Evolutionary conservation across 257 asterid genomes (phyloP).

Genomic region (Solanum virginianum): DNA sequence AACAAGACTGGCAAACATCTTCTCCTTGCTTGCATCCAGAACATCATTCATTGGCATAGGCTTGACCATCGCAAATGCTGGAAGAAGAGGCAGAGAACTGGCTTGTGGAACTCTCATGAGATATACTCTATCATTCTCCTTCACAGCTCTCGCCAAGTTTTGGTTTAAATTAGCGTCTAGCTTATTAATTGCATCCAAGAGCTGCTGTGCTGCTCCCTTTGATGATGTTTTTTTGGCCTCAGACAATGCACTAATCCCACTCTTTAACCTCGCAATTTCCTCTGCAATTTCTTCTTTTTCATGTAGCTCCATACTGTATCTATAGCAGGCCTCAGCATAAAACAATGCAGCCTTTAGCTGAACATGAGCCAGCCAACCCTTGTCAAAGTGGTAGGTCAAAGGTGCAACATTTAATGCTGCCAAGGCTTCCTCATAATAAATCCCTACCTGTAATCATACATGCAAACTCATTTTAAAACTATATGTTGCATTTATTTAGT

Average conservation of each 20-base stretch:
- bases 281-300: constrained; percentile 95
- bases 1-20: constrained; percentile 89
- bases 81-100: constrained; percentile 71
- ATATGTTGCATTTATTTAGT: not conserved
- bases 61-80: constrained; percentile 86
- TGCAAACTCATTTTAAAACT: not conserved
- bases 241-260: constrained; percentile 56
- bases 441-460: constrained; percentile 47
- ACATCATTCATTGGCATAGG: constrained; percentile 85
- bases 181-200: constrained; percentile 64
- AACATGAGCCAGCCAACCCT: constrained; percentile 81
- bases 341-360: constrained; percentile 90
- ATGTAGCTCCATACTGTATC: constrained; percentile 82
- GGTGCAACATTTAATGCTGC: constrained; percentile 65
- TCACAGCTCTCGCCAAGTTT: constrained; percentile 81
- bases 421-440: constrained; percentile 86
- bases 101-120: constrained; percentile 89
- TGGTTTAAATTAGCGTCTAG: constrained; percentile 52
- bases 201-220: constrained; percentile 82
- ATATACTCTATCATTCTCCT: constrained; percentile 96
- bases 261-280: constrained; percentile 92
- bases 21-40: constrained; percentile 81
- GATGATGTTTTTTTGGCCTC: constrained; percentile 79
- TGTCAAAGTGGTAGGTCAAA: constrained; percentile 85
- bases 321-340: constrained; percentile 91